These are phyloP conservation scores for Rhizopogon vulgaris DNA, from an alignment of 768 basidiomycete genomes.

Conservation along the genomic window DNA sequence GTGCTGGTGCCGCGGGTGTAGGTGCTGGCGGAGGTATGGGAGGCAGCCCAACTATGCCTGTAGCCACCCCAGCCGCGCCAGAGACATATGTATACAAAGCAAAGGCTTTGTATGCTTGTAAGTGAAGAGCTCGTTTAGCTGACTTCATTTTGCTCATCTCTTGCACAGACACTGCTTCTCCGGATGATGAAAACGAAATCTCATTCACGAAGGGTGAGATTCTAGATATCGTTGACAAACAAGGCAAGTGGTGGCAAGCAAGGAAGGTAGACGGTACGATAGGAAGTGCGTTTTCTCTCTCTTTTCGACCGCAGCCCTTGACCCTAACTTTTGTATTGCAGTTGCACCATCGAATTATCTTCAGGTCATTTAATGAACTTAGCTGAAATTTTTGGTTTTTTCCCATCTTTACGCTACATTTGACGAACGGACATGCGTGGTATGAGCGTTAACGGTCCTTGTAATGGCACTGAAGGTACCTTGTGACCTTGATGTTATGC, in stretches of 20 bases:
- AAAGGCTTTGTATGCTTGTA: constrained; percentile 87
- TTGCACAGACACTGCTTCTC: constrained; percentile 76
- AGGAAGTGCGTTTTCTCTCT: constrained; percentile 58
- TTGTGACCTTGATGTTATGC: constrained; percentile 16
- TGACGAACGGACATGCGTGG: constrained; percentile 21
- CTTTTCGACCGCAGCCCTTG: constrained; percentile 1
- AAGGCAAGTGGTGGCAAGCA: constrained; percentile 93
- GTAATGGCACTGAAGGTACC: constrained; percentile 20
- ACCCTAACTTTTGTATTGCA: constrained; percentile 20
- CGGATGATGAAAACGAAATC: constrained; percentile 95
- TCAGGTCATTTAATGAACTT: constrained; percentile 56
- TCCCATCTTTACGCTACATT: constrained; percentile 4
- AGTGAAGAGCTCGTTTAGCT: constrained; percentile 22
- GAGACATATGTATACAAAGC: constrained; percentile 67
- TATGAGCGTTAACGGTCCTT: constrained; percentile 26
- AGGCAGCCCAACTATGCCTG: constrained; percentile 16
- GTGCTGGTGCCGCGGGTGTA: constrained; percentile 58
- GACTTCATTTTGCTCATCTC: constrained; percentile 15
- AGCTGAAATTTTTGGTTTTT: constrained; percentile 6
- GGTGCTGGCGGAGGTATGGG: constrained; percentile 41
- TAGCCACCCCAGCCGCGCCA: constrained; percentile 24
- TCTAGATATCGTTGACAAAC: constrained; percentile 88
- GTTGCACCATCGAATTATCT: constrained; percentile 86
- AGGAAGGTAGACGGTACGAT: constrained; percentile 67
- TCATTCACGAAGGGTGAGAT: constrained; percentile 90